Percentiles rank a stretch among this genome's conserved stretches.
phyloP scores from a whole-genome alignment of 306 rosid species.

The Malus asiatica region DNA sequence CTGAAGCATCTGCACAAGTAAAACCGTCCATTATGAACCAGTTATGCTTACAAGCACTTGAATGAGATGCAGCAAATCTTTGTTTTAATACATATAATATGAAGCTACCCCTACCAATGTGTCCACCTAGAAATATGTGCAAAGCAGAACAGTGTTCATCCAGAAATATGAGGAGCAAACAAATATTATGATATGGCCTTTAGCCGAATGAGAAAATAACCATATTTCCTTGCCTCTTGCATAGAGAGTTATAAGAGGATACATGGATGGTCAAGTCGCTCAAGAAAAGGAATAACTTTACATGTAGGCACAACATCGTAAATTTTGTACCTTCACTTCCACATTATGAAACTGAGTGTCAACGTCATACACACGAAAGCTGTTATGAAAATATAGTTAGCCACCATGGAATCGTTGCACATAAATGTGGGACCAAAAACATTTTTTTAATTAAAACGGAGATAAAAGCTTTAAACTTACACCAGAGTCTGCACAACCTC shows the following conservation, averaged over 20 bases:
- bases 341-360: slow-evolving; percentile 79
- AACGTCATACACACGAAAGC: slow-evolving; percentile 80
- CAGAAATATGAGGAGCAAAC: neutral
- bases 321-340: slow-evolving; percentile 65
- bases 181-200: neutral
- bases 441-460: slow-evolving; percentile 14
- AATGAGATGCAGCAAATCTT: neutral
- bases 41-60: neutral
- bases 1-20: slow-evolving; percentile 74
- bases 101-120: neutral
- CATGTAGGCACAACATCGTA: slow-evolving; percentile 6
- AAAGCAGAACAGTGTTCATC: neutral
- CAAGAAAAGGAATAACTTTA: neutral
- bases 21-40: slow-evolving; percentile 3
- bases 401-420: neutral
- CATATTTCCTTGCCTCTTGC: neutral
- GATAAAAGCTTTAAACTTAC: slow-evolving; percentile 59
- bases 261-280: neutral
- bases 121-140: neutral
- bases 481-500: slow-evolving; percentile 85
- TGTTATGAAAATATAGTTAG: slow-evolving; percentile 26
- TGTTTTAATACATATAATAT: neutral
- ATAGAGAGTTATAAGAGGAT: neutral
- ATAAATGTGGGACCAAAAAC: slow-evolving; percentile 29
- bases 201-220: neutral